Percentiles rank a stretch among this genome's conserved stretches.
phyloP scores from a whole-genome alignment of 2,329 filamentous ascomycete genomes.

The Raffaelea deltoideospora region DNA sequence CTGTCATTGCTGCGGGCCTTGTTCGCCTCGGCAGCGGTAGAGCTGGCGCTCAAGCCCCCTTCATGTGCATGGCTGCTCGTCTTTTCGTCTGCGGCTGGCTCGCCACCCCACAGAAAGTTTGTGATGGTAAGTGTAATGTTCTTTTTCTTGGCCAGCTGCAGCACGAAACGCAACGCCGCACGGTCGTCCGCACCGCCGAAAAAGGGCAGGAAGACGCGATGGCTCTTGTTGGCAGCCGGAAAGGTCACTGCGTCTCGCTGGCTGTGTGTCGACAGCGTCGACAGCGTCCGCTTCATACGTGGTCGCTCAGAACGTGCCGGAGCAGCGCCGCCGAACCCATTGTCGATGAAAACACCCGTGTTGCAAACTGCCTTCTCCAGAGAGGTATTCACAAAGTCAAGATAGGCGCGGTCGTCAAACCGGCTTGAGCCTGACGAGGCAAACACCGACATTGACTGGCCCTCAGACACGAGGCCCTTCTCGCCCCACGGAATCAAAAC shows the following conservation, averaged over 20 bases:
- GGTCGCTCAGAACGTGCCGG: conserved; percentile 16
- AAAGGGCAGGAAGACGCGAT: conserved; percentile 79
- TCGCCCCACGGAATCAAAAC: conserved; percentile 85
- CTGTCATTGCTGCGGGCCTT: too few species aligned
- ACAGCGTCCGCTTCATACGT: conserved; percentile 31
- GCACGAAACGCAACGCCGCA: conserved; percentile 61
- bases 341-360: conserved; percentile 67
- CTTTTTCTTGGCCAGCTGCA: conserved; percentile 70
- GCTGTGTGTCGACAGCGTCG: conserved; percentile 44
- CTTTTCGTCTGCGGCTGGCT: conserved; percentile 1
- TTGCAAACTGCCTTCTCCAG: conserved; percentile 50
- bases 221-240: conserved; percentile 51
- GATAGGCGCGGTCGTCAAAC: conserved; percentile 49
- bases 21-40: conserved; percentile 1
- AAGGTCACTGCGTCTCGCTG: conserved; percentile 39
- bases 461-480: conserved; percentile 59
- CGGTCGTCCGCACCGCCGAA: conserved; percentile 74
- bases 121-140: conserved; percentile 66
- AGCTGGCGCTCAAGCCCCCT: too few species aligned
- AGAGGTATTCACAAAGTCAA: conserved; percentile 55
- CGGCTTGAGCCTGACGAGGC: conserved; percentile 35
- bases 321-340: conserved; percentile 26
- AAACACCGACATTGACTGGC: conserved; percentile 27
- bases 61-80: conserved; percentile 5
- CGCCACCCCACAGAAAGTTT: conserved; percentile 27